Evolutionary conservation across 306 rosid species (phyloP), one percentile per base, ranked within the genome.

Genomic region (Malus sieversii): DNA sequence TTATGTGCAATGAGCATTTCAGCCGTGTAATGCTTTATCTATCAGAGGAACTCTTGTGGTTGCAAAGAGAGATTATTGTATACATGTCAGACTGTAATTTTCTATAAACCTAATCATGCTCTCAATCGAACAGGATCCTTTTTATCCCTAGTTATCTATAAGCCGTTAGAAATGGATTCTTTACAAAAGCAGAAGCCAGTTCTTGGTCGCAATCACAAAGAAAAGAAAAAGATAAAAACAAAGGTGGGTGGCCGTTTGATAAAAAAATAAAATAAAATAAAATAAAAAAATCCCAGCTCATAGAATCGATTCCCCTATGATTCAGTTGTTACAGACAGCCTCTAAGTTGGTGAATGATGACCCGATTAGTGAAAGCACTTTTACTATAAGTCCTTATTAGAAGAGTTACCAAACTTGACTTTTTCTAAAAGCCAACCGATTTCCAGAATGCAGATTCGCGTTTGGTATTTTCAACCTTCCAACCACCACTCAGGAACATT

Each of bases 291-390:
- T 81, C 75, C 69, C 78, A 57, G 15, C 59, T 66, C 59, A 23
- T 59, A 80, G 72, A 68, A 76, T 33, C 15, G 53, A 68, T 63
- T 33, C 55, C 5, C 35, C 10, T 5, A n/a, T 32, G 79, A 76
- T 66, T 74, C 71, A 48, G 85, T 83, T 25, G 86, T 79, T 87
- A 74, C 68, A 77, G 53, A 66, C 22, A 81, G 10, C 40, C 61
- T 44, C 51, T 14, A 66, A 40, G 20, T 66, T 66, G 80, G 72
- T 81, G 67, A 52, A 53, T 74, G 62, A 51, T 71, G 78, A 74
- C 52, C 40, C 15, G 8, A 48, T 48, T 5, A 15, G 55, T 27
- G 72, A 44, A 61, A 25, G 79, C 74, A 79, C 74, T 61, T 81
- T 62, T 18, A 32, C 8, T 33, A 64, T 18, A 30, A 18, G 42